These are phyloP conservation scores for Penicillium sp. DNA, from an alignment of 2,329 filamentous ascomycete species.

Conservation along the genomic window DNA sequence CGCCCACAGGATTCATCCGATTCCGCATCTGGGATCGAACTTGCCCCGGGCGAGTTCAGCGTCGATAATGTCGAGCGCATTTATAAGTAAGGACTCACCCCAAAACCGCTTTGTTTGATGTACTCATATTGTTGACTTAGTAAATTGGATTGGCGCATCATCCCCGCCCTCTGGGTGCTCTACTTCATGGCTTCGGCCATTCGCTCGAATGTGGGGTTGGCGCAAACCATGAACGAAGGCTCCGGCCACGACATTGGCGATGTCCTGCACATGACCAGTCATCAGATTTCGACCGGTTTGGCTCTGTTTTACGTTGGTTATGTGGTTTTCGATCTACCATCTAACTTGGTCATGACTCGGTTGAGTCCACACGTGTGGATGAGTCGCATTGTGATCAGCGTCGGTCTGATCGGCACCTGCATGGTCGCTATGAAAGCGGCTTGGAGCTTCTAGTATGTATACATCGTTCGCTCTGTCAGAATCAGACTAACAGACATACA, in stretches of 20 bases:
- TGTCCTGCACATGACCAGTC: conserved; percentile 67
- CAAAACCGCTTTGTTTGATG: neutral
- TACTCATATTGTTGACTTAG: conserved; percentile 28
- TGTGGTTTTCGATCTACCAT: conserved; percentile 84
- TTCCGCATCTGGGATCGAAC: conserved; percentile 11
- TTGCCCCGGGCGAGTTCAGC: conserved; percentile 30
- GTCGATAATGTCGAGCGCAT: conserved; percentile 39
- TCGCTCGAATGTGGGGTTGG: conserved; percentile 85
- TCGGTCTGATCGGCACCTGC: conserved; percentile 79
- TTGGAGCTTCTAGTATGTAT: conserved; percentile 76
- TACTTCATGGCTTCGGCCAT: conserved; percentile 94
- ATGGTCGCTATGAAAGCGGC: conserved; percentile 78
- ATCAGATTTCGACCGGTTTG: conserved; percentile 79
- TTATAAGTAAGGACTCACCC: conserved; percentile 30
- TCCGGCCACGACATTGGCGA: conserved; percentile 73
- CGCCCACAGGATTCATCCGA: neutral
- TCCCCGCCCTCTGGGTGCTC: conserved; percentile 80
- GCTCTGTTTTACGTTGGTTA: conserved; percentile 92
- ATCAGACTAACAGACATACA: conserved; percentile 13
- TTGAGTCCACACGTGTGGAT: conserved; percentile 88
- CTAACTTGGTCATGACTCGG: conserved; percentile 84
- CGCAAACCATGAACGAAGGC: conserved; percentile 86
- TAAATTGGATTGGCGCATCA: conserved; percentile 60
- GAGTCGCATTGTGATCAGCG: conserved; percentile 84
- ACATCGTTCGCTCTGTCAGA: neutral